Conservation (phyloP, 164 flowering plant genomes). For the Hamamelis virginiana region DNA sequence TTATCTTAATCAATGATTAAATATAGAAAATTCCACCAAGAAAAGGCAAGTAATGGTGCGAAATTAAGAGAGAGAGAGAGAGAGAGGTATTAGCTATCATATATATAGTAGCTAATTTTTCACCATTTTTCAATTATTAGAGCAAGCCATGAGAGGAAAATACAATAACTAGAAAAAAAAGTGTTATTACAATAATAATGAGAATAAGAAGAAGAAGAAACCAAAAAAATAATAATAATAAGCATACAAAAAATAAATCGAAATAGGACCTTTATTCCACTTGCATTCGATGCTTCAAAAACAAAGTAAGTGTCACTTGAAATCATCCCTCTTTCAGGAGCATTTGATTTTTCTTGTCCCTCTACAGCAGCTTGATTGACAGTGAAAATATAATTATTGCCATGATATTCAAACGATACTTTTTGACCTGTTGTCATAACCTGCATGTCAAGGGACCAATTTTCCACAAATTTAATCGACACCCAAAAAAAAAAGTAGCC, state of each 20-base stretch:
- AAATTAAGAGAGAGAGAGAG: no score
- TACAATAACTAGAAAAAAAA: neutral
- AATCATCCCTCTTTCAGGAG: slow-evolving; percentile 74
- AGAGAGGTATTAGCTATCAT: no score
- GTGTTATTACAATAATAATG: no score
- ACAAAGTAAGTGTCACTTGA: slow-evolving; percentile 74
- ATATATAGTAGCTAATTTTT: no score
- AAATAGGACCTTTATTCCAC: slow-evolving; percentile 80
- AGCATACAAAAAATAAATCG: neutral
- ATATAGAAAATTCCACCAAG: no score
- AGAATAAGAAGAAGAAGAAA: neutral
- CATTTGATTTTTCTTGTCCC: slow-evolving; percentile 54
- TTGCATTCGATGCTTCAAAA: slow-evolving; percentile 76
- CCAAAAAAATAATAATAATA: neutral
- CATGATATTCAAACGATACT: slow-evolving; percentile 86
- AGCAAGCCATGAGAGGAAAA: neutral
- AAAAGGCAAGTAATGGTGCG: no score
- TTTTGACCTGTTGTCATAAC: slow-evolving; percentile 91
- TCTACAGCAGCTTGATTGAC: slow-evolving; percentile 74
- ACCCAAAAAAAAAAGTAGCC: neutral
- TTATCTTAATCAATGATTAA: no score
- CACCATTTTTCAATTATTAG: neutral
- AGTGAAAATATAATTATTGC: slow-evolving; percentile 70
- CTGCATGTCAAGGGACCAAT: slow-evolving; percentile 33
- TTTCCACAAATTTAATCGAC: neutral